Conservation (phyloP, 805 yeast species). For the Starmera amethionina region DNA sequence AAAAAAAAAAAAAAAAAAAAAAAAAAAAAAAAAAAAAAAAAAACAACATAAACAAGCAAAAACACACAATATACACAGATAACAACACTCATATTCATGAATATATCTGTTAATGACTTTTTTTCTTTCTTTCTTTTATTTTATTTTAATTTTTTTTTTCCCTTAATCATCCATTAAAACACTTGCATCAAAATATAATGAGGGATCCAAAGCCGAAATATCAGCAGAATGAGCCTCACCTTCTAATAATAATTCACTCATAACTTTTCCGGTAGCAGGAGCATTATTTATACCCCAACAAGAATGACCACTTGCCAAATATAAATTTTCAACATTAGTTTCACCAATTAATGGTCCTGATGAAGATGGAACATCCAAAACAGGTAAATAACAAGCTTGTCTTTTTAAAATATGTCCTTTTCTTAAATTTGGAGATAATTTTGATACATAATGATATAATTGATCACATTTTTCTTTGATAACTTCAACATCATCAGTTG, state of each 20-base stretch:
- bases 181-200: slow-evolving; percentile 74
- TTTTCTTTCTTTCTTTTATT: too few relatives aligned
- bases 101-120: too few relatives aligned
- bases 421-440: slow-evolving; percentile 56
- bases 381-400: slow-evolving; percentile 95
- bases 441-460: slow-evolving; percentile 71
- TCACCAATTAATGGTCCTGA: slow-evolving; percentile 94
- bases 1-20: too few relatives aligned
- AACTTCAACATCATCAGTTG: slow-evolving; percentile 88
- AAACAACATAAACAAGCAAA: not conserved
- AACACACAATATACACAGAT: too few relatives aligned
- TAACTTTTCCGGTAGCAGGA: slow-evolving; percentile 90
- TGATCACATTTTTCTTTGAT: slow-evolving; percentile 83
- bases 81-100: too few relatives aligned
- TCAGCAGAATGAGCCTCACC: slow-evolving; percentile 75
- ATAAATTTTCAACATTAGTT: slow-evolving; percentile 74
- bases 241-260: slow-evolving; percentile 80
- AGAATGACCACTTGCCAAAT: slow-evolving; percentile 85
- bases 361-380: slow-evolving; percentile 82
- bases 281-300: slow-evolving; percentile 99
- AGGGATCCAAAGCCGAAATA: slow-evolving; percentile 76
- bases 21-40: not conserved
- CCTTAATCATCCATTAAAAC: slow-evolving; percentile 13
- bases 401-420: slow-evolving; percentile 69
- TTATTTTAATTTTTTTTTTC: not conserved